Conservation (phyloP, 306 rosid genomes). For the Vachellia collinsii region DNA sequence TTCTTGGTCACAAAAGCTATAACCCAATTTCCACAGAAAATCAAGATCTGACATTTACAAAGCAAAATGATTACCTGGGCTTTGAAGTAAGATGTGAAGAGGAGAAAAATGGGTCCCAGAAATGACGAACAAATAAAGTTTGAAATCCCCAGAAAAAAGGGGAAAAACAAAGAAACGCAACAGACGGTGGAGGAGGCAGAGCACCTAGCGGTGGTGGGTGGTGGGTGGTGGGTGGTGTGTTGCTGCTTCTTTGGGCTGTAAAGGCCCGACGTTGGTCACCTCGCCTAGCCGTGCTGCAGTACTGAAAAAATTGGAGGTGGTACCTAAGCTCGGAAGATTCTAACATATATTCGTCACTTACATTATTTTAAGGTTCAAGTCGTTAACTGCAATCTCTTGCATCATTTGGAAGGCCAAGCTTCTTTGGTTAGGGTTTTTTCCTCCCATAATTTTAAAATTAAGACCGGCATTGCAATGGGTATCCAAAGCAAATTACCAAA, state of each 20-base stretch:
- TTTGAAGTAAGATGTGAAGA: background rate
- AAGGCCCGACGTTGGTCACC: background rate
- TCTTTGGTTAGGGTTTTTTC: background rate
- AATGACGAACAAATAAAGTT: background rate
- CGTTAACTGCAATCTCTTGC: background rate
- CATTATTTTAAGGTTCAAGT: conserved; percentile 16
- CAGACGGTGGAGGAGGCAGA: background rate
- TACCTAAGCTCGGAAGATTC: background rate
- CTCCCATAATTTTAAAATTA: background rate
- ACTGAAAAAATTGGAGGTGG: conserved; percentile 6
- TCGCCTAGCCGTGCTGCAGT: background rate
- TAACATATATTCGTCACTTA: background rate
- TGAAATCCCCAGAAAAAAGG: background rate
- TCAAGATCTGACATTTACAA: conserved; percentile 44
- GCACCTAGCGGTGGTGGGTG: conserved; percentile 15
- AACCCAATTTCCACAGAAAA: conserved; percentile 25
- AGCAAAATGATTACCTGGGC: background rate
- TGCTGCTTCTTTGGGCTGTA: conserved; percentile 1
- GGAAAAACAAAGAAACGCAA: background rate
- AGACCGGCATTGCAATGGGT: background rate
- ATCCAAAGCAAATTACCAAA: background rate
- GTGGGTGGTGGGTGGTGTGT: background rate
- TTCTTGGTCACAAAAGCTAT: background rate
- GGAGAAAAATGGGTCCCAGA: conserved; percentile 27
- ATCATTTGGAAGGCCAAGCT: background rate